Evolutionary conservation across 2,329 filamentous ascomycete genomes (phyloP).

Genomic region (Monosporascus sp.): DNA sequence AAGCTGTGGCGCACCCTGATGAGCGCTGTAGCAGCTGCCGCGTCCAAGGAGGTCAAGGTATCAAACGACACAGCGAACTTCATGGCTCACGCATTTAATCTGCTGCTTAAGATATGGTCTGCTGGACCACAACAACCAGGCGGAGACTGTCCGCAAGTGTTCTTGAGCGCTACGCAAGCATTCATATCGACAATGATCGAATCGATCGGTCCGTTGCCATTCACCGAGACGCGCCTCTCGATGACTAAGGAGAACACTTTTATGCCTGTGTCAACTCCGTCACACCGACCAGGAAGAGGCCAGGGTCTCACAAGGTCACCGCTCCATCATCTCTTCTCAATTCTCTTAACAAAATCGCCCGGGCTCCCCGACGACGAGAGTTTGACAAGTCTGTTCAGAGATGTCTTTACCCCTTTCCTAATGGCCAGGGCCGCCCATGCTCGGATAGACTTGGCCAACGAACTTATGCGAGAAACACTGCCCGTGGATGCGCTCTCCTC

Average conservation of each 20-base stretch:
- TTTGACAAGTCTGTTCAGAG: constrained; percentile 40
- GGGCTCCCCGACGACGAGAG: constrained; percentile 43
- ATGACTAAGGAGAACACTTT: constrained; percentile 51
- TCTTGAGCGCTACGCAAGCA: constrained; percentile 49
- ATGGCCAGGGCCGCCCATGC: constrained; percentile 39
- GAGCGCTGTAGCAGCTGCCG: constrained; percentile 59
- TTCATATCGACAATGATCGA: constrained; percentile 45
- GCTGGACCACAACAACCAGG: constrained; percentile 50
- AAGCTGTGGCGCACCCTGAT: constrained; percentile 59
- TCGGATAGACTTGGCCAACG: constrained; percentile 42
- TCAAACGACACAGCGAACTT: constrained; percentile 78
- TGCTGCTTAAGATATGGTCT: constrained; percentile 67
- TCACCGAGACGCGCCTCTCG: constrained; percentile 55
- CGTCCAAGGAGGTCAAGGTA: constrained; percentile 83
- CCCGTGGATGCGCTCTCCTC: constrained; percentile 40
- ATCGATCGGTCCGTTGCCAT: constrained; percentile 53
- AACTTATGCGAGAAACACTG: constrained; percentile 42
- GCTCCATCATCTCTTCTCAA: constrained; percentile 59
- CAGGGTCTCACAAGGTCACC: constrained; percentile 51
- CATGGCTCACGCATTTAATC: constrained; percentile 63
- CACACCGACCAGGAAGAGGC: constrained; percentile 50
- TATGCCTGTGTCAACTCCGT: constrained; percentile 61
- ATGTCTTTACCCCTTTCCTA: constrained; percentile 56
- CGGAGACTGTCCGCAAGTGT: constrained; percentile 44
- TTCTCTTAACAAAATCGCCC: constrained; percentile 49